Base-by-base conservation (phyloP, 331 rosid genomes). In the Quercus lobata region DNA sequence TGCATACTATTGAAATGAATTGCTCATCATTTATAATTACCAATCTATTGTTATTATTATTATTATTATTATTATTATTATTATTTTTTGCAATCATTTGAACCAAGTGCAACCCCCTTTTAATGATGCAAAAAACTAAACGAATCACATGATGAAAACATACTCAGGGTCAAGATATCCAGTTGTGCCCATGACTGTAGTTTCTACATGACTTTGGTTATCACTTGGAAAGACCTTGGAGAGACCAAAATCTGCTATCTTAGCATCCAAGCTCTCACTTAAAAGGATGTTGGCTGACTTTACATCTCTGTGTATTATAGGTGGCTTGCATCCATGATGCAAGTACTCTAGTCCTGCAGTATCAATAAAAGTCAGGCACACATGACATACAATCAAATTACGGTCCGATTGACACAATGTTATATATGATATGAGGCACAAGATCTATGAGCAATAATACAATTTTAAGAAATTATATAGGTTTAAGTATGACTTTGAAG, bases 91-190 rank as follows among this genome's bases (percentile, higher is more conserved):
- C 4, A 12, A 49, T 12, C 54, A 49, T 49, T 49, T 12, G 54
- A 49, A 49, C 54, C 54, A 49, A 49, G 17, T 49, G 17, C 5
- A 49, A 49, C 1, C 5, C 16, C 17, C 17, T 49, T 49, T 12
- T 49, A 14, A 49, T 49, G 54, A 49, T 49, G 54, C 54, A 49
- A 49, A 49, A 49, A 11, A 49, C 54, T 49, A 49, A 49, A 49
- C 0, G 54, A 49, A 12, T 49, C 1, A 49, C 5, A 19, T 14
- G 18, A 54, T 10, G 34, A 37, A 56, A 65, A 78, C 89, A 61
- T 82, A 89, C 96, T 88, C 91, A 57, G 97, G 97, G 65, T 92
- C 97, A 71, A 90, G 92, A 91, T 90, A 92, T 29, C 94, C 97
- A 70, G 86, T 90, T 9, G 97, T 92, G n/a, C 97, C 92, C 94